These are phyloP conservation scores for Infundibulicybe gibba DNA, from an alignment of 768 basidiomycete genomes.

Conservation along the genomic window DNA sequence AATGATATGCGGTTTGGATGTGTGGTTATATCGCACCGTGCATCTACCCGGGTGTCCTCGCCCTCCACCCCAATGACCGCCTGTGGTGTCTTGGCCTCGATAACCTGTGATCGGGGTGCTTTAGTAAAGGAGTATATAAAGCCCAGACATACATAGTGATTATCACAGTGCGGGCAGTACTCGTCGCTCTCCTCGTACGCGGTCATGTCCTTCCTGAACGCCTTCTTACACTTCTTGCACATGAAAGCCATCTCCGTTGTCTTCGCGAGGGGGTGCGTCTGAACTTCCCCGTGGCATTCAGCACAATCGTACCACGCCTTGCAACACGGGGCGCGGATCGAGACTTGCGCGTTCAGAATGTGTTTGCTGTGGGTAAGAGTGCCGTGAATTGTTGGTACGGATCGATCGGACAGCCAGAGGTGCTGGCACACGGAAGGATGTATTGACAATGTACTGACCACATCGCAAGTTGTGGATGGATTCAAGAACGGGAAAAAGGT, in stretches of 20 bases:
- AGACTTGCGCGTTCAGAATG: constrained; percentile 92
- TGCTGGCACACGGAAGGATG: constrained; percentile 5
- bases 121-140: not conserved
- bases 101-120: constrained; percentile 48
- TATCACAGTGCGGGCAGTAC: constrained; percentile 97
- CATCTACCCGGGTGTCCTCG: constrained; percentile 85
- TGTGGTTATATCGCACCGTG: constrained; percentile 51
- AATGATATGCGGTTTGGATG: not conserved
- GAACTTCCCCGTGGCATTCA: constrained; percentile 87
- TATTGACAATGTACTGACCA: not conserved
- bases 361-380: constrained; percentile 69
- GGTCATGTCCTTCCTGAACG: constrained; percentile 93
- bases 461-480: not conserved
- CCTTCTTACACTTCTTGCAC: constrained; percentile 70
- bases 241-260: constrained; percentile 65
- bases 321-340: constrained; percentile 96
- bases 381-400: constrained; percentile 15
- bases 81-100: constrained; percentile 90
- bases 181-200: constrained; percentile 95
- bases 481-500: no score
- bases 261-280: constrained; percentile 69
- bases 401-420: constrained; percentile 9
- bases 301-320: constrained; percentile 97
- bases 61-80: constrained; percentile 85
- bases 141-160: constrained; percentile 80